phyloP scores from a whole-genome alignment of 2,329 filamentous ascomycete species.

The Aspergillus sp. region DNA sequence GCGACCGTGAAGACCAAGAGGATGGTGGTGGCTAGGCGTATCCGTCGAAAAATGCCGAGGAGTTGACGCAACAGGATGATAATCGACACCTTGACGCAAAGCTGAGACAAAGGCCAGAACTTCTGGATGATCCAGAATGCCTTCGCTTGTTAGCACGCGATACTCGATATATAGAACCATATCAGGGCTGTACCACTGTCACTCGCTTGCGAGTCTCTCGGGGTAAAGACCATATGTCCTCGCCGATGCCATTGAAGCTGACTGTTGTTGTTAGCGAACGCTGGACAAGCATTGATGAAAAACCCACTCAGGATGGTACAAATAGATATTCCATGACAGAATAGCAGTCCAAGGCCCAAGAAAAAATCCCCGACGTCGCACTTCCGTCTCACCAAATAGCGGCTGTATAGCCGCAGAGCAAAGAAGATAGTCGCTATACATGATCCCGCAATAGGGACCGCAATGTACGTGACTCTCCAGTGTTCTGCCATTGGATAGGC shows the following conservation, averaged over 20 bases:
- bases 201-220: not conserved
- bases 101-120: slow-evolving; percentile 16
- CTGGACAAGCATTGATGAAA: not conserved
- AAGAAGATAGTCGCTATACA: slow-evolving; percentile 13
- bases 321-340: slow-evolving; percentile 14
- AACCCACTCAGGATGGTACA: not conserved
- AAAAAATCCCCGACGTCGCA: slow-evolving; percentile 14
- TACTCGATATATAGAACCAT: not conserved
- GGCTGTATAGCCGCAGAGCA: slow-evolving; percentile 14
- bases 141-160: slow-evolving; percentile 1
- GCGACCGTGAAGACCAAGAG: slow-evolving; percentile 11
- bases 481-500: not conserved
- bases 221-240: not conserved
- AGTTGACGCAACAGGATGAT: slow-evolving; percentile 16
- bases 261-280: slow-evolving; percentile 4
- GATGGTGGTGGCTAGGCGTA: not conserved
- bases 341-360: slow-evolving; percentile 15
- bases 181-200: not conserved
- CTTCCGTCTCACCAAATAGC: slow-evolving; percentile 4
- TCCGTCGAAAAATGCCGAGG: slow-evolving; percentile 4
- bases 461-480: slow-evolving; percentile 10
- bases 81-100: slow-evolving; percentile 19
- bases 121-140: slow-evolving; percentile 18
- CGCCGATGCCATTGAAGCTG: slow-evolving; percentile 11
- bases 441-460: slow-evolving; percentile 14